phyloP scores from a whole-genome alignment of 495 filamentous ascomycete species.

The Penicillium coffeae region DNA sequence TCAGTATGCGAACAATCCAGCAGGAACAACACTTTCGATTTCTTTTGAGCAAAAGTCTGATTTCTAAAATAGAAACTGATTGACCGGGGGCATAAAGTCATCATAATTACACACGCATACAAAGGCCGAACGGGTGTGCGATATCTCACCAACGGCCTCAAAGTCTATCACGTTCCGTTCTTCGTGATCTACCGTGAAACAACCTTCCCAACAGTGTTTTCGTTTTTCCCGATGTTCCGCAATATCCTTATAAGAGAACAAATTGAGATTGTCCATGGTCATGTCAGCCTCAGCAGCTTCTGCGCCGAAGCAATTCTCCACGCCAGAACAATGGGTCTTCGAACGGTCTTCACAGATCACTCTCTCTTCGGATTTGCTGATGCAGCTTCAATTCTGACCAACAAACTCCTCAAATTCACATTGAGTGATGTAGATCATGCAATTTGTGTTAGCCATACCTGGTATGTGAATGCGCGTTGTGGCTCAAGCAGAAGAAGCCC shows the following conservation, averaged over 20 bases:
- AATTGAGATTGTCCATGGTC: conserved; percentile 96
- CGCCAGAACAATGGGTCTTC: conserved; percentile 90
- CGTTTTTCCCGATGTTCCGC: conserved; percentile 93
- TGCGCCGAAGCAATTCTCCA: conserved; percentile 95
- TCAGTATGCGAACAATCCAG: conserved; percentile 43
- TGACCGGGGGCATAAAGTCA: conserved; percentile 95
- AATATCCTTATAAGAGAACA: conserved; percentile 91
- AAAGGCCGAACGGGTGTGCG: conserved; percentile 86
- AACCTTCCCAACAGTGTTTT: conserved; percentile 97
- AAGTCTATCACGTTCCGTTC: conserved; percentile 97
- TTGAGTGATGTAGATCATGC: conserved; percentile 97
- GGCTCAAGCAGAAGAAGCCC: background rate
- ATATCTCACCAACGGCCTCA: conserved; percentile 95
- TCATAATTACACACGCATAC: conserved; percentile 97
- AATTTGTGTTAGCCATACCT: conserved; percentile 96
- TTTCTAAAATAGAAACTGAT: conserved; percentile 66
- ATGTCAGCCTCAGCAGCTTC: conserved; percentile 84
- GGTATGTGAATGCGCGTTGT: conserved; percentile 49
- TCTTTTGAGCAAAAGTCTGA: background rate
- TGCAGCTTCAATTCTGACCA: conserved; percentile 91
- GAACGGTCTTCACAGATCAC: conserved; percentile 96
- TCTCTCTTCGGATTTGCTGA: conserved; percentile 98
- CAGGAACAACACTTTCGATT: background rate
- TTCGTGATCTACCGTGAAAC: conserved; percentile 90
- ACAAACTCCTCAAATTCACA: conserved; percentile 93